Evolutionary conservation across 2,329 filamentous ascomycete genomes (phyloP).

Genomic region (Aspergillus udagawae): DNA sequence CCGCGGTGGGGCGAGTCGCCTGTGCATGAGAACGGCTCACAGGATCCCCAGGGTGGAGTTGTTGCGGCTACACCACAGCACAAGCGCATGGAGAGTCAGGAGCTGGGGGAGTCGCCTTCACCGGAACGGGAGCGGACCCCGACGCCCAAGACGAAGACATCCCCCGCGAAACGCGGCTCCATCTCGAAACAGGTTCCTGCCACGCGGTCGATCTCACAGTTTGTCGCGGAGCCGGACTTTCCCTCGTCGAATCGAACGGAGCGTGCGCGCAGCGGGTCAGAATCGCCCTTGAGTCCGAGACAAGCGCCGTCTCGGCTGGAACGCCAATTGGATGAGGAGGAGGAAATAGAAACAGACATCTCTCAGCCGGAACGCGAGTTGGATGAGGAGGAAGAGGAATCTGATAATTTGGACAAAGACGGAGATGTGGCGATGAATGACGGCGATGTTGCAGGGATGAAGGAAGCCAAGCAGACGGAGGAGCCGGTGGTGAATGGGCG

Average conservation of each 20-base stretch:
- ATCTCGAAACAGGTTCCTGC: not conserved
- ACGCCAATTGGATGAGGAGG: not conserved
- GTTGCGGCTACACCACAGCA: constrained; percentile 6
- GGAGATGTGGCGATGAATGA: constrained; percentile 17
- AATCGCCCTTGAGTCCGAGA: not conserved
- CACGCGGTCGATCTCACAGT: constrained; percentile 2
- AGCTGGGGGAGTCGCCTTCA: constrained; percentile 22
- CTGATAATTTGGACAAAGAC: constrained; percentile 5
- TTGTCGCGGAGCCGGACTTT: not conserved
- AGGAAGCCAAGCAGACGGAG: not conserved
- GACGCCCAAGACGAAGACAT: not conserved
- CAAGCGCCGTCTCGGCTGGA: constrained; percentile 1
- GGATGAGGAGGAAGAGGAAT: not conserved
- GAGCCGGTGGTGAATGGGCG: not conserved
- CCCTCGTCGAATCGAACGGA: not conserved
- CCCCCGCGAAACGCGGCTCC: constrained; percentile 1
- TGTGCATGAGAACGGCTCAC: constrained; percentile 2
- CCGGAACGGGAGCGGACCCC: constrained; percentile 6
- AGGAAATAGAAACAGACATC: not conserved
- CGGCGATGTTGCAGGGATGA: not conserved
- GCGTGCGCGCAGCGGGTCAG: not conserved
- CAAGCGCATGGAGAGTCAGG: constrained; percentile 23
- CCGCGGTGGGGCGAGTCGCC: constrained; percentile 3
- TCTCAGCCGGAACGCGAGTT: not conserved
- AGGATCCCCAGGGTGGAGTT: not conserved